Conservation (phyloP, 106 monocot genomes). For the Phalaenopsis aphrodite region DNA sequence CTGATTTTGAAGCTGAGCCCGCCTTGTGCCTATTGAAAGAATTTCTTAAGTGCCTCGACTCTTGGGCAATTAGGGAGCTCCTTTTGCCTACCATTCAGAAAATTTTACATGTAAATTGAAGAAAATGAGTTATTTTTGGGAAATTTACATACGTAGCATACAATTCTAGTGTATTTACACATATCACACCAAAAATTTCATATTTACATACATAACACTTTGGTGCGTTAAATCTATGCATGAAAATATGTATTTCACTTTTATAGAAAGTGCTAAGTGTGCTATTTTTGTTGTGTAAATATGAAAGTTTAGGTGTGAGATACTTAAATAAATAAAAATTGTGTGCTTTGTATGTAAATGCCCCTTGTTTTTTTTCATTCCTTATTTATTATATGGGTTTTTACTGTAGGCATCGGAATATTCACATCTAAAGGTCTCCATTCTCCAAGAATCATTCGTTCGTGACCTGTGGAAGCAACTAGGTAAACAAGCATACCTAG, state of each 20-base stretch:
- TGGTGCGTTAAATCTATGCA: no score
- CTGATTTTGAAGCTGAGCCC: constrained; percentile 74
- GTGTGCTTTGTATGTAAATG: no score
- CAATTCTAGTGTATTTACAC: no score
- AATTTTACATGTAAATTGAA: constrained; percentile 77
- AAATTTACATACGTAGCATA: not conserved
- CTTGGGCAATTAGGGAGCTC: constrained; percentile 41
- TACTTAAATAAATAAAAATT: no score
- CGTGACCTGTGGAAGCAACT: constrained; percentile 71
- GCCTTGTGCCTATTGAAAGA: constrained; percentile 68
- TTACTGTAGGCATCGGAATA: constrained; percentile 48
- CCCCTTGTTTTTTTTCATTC: not conserved
- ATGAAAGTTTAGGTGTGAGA: no score
- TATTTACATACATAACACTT: no score
- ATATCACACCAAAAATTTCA: no score
- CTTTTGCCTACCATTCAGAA: constrained; percentile 82
- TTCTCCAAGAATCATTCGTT: constrained; percentile 94
- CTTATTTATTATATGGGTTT: not conserved
- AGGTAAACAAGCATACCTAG: constrained; percentile 82
- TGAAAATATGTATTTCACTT: no score
- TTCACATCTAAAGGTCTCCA: constrained; percentile 76
- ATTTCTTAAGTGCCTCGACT: constrained; percentile 64
- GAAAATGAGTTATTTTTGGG: constrained; percentile 1
- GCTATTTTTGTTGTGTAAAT: no score
- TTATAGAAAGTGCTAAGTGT: no score